Evolutionary conservation across 306 rosid genomes (phyloP), one percentile per base, ranked within the genome.

Genomic region (Cyamopsis tetragonoloba): DNA sequence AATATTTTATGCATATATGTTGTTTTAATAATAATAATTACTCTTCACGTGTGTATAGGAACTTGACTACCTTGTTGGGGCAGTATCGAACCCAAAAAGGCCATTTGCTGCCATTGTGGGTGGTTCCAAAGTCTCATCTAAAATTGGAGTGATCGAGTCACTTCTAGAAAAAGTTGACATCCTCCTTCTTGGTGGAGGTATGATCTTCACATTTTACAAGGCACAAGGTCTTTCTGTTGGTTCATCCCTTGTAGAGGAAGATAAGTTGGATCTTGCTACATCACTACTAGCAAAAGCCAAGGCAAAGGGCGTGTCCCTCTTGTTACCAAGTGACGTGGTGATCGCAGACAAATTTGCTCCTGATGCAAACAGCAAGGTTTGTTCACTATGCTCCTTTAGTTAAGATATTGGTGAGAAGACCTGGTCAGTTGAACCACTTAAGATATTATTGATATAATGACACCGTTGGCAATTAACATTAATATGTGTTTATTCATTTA

Each of bases 21-120:
- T n/a, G n/a, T n/a, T n/a, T 60, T n/a, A 24, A 37, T 15, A 7
- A 23, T 31, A 22, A 44, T 51, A 22, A 54, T 59, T 27, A 41
- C 57, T 62, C 37, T 39, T 72, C 6, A 34, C 58, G 13, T 62
- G 53, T 30, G 37, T 68, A 70, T 71, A 95, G 99, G 99, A 95
- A 82, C 99, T 95, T 41, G 99, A 95, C 83, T 95, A 95, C 82
- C 97, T 95, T 68, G 99, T 95, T 60, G 99, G 99, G 68, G 99
- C 99, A 7, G 99, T 95, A 62, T 88, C 99, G 62, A 86, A 0
- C 82, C 99, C 99, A 0, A 95, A 90, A 57, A 83, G 96, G 66
- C 99, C 99, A 63, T 95, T 95, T 81, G 99, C 99, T 55, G 99
- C 99, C 85, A 95, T 95, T 82, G 99, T 95, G 42, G 99, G 99